Base-by-base conservation (phyloP, 495 filamentous ascomycete genomes). In the Lindgomyces ingoldianus region DNA sequence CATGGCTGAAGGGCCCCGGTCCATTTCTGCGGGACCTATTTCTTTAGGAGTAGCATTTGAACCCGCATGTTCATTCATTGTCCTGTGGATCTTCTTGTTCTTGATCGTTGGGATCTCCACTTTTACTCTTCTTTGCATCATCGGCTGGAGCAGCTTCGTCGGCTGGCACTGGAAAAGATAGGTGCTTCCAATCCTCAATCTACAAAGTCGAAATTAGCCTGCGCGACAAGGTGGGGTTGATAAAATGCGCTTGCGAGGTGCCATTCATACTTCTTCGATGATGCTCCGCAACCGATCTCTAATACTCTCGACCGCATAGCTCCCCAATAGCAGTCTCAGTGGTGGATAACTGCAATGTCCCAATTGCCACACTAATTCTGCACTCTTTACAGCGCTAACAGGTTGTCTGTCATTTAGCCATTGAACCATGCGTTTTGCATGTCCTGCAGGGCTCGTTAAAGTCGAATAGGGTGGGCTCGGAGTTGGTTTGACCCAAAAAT, bases 301-400 rank as follows among this genome's bases (percentile, higher is more conserved):
- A 59, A 97, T 91, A 71, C 91, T 96, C 77, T 98, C 93, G 30
- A 98, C 91, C 0, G 94, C 94, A 77, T 95, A 97, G 44, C 87
- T 92, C 0, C 94, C 94, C 57, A 98, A 72, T 56, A 97, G 80
- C 64, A 98, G 75, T 24, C 94, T 75, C 58, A 98, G 71, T 0
- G 94, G 94, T 49, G 94, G 94, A 71, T 91, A 95, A 16, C 83
- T 85, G 75, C 94, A 98, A 77, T 98, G 94, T 0, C 87, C 94
- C 41, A 98, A 78, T 80, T 98, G 91, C 94, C 94, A 98, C 8
- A 97, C 88, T 63, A 97, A 78, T 80, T 97, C 90, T n/a, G 93
- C 93, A 59, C 91, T 91, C 76, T 94, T 94, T 50, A 96, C 88
- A 10, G 91, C 91, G 68, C 89, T 95, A 9, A 91, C 93, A 2